Conservation (phyloP, 345 rosid species). For the Erysimum cheiranthoides region DNA sequence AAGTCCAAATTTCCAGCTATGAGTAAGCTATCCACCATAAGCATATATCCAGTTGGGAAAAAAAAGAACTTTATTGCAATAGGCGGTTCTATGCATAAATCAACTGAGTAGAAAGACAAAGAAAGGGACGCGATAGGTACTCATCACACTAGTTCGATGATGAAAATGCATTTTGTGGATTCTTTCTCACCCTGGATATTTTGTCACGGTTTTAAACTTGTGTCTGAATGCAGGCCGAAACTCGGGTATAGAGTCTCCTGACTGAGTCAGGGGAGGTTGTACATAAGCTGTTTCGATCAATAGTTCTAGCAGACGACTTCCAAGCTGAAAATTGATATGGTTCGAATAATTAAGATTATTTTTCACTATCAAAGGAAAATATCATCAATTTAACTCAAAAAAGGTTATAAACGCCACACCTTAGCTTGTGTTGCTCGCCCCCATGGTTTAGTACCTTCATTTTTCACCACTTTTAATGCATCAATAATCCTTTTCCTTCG, state of each 20-base stretch:
- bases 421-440: constrained; percentile 84
- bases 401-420: constrained; percentile 52
- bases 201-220: constrained; percentile 60
- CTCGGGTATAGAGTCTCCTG: constrained; percentile 73
- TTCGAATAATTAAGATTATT: constrained; percentile 10
- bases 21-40: not conserved
- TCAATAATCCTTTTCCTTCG: constrained; percentile 68
- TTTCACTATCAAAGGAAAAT: constrained; percentile 10
- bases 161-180: not conserved
- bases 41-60: not conserved
- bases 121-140: not conserved
- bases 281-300: constrained; percentile 84
- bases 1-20: constrained; percentile 20
- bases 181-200: constrained; percentile 63
- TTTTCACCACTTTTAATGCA: constrained; percentile 72
- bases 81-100: not conserved
- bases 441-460: constrained; percentile 81
- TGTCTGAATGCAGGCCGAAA: constrained; percentile 95
- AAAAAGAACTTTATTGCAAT: not conserved
- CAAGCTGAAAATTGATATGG: constrained; percentile 63
- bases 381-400: constrained; percentile 10
- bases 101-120: not conserved
- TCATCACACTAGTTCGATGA: not conserved
- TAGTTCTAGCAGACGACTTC: constrained; percentile 82
- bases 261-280: constrained; percentile 77